Percentiles rank a stretch among this genome's conserved stretches.
phyloP scores from a whole-genome alignment of 192 early-diverging fungal genomes.

The Oehlia diaphana region DNA sequence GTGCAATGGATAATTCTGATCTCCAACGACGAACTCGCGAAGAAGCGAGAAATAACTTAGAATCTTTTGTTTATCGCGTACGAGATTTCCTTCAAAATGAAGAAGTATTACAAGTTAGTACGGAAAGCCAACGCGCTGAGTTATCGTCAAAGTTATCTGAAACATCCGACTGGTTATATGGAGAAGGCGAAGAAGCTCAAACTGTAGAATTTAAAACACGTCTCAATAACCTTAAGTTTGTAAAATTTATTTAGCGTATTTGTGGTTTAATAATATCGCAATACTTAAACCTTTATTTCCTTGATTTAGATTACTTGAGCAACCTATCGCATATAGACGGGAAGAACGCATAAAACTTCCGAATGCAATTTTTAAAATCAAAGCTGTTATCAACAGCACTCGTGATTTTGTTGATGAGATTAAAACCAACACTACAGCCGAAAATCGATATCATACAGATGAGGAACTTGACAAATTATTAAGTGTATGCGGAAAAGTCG shows the following conservation, averaged over 20 bases:
- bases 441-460: conserved; percentile 54
- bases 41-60: conserved; percentile 85
- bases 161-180: conserved; percentile 85
- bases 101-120: conserved; percentile 64
- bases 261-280: neutral
- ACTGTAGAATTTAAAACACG: conserved; percentile 55
- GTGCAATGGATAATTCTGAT: conserved; percentile 74
- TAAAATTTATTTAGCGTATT: neutral
- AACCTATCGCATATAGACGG: conserved; percentile 47
- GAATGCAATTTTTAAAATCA: conserved; percentile 42
- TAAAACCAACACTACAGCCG: conserved; percentile 45
- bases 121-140: conserved; percentile 67
- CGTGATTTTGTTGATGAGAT: conserved; percentile 48
- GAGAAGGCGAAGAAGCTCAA: conserved; percentile 75
- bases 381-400: conserved; percentile 35
- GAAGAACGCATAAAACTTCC: conserved; percentile 48
- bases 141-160: conserved; percentile 57
- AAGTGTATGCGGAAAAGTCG: conserved; percentile 52
- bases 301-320: conserved; percentile 45
- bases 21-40: conserved; percentile 65
- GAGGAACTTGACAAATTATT: conserved; percentile 56
- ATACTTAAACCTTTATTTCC: neutral
- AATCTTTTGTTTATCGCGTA: conserved; percentile 85
- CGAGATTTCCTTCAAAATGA: conserved; percentile 84
- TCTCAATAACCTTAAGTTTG: conserved; percentile 48